Conservation (phyloP, 2,329 filamentous ascomycete genomes). For the Aspergillus puulaauensis region DNA sequence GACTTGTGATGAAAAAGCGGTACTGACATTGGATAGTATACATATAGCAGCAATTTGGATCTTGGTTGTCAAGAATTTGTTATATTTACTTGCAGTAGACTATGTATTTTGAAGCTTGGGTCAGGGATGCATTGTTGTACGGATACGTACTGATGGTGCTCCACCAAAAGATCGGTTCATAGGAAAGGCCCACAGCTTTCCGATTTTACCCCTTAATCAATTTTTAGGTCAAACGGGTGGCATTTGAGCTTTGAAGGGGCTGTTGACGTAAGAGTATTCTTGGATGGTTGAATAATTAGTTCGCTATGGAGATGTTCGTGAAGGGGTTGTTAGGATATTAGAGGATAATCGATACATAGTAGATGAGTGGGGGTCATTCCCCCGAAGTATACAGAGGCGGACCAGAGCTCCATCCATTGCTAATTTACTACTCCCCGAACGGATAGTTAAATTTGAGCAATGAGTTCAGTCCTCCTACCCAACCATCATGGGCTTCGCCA, state of each 20-base stretch:
- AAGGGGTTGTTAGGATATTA: background rate
- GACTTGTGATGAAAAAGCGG: background rate
- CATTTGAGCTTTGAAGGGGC: background rate
- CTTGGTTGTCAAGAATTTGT: background rate
- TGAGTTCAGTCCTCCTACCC: conserved; percentile 93
- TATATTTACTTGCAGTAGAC: background rate
- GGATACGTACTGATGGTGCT: background rate
- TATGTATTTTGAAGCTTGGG: background rate
- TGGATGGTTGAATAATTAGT: background rate
- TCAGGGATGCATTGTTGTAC: background rate
- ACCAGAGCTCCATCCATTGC: background rate
- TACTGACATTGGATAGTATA: background rate
- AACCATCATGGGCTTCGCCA: conserved; percentile 73
- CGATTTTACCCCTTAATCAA: background rate
- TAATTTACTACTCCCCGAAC: conserved; percentile 66
- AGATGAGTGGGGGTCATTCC: background rate
- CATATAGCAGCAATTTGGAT: background rate
- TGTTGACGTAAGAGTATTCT: background rate
- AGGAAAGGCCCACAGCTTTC: background rate
- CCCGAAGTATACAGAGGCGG: background rate
- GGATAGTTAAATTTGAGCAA: conserved; percentile 97
- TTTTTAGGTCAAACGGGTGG: background rate
- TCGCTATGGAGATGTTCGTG: background rate
- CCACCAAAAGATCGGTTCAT: conserved; percentile 1
- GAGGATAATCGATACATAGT: background rate